Conservation (phyloP, 176 grass and related monocot species). For the Musa beccarii region DNA sequence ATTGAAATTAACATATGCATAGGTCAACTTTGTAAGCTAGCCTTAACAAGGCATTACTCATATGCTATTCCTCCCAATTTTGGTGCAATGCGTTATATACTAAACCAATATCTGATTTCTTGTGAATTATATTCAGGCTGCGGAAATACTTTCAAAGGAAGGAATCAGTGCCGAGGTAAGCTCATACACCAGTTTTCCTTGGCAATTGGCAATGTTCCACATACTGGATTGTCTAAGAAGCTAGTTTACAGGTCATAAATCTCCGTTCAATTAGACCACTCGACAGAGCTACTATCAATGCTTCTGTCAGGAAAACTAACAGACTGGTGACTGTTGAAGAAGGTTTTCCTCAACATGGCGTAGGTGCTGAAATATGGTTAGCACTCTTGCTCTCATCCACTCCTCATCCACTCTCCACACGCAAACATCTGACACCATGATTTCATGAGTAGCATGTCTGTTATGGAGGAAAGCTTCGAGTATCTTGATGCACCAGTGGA, state of each 20-base stretch:
- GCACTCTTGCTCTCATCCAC: neutral
- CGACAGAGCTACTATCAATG: slow-evolving; percentile 75
- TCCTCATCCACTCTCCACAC: neutral
- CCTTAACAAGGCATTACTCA: neutral
- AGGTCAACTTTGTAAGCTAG: too few relatives aligned
- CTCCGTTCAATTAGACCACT: slow-evolving; percentile 83
- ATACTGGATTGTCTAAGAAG: neutral
- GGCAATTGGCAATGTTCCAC: neutral
- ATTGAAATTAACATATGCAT: too few relatives aligned
- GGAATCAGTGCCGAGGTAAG: slow-evolving; percentile 93
- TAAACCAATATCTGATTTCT: neutral
- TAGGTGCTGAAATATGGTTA: slow-evolving; percentile 95
- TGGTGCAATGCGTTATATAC: neutral
- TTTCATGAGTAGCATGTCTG: slow-evolving; percentile 53
- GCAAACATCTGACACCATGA: neutral
- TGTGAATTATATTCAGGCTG: slow-evolving; percentile 53
- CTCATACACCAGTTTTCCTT: neutral
- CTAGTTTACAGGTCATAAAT: slow-evolving; percentile 73
- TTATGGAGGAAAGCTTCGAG: slow-evolving; percentile 81
- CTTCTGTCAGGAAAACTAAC: slow-evolving; percentile 94
- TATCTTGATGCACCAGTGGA: slow-evolving; percentile 90
- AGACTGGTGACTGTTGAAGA: slow-evolving; percentile 77
- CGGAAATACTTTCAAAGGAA: slow-evolving; percentile 82
- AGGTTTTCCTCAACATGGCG: slow-evolving; percentile 87
- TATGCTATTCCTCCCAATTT: neutral